Evolutionary conservation across 2,329 filamentous ascomycete genomes (phyloP).

Genomic region (Periconia sp.): DNA sequence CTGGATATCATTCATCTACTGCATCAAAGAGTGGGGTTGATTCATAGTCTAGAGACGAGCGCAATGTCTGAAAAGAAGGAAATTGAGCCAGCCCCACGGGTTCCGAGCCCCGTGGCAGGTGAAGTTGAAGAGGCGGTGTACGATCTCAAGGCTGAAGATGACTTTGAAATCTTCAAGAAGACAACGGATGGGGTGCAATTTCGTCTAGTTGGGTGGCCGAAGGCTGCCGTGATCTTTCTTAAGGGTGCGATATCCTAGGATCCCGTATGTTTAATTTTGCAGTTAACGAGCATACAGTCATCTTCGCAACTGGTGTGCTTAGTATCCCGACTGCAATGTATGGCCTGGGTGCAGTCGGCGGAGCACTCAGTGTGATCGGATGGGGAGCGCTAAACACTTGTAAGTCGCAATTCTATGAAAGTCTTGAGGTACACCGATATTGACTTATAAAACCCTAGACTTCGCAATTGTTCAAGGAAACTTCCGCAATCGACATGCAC

Average conservation of each 20-base stretch:
- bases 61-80: conserved; percentile 25
- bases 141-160: conserved; percentile 34
- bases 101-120: conserved; percentile 12
- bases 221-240: conserved; percentile 59
- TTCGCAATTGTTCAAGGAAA: conserved; percentile 56
- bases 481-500: conserved; percentile 56
- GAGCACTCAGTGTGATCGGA: conserved; percentile 51
- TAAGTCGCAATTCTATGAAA: conserved; percentile 11
- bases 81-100: conserved; percentile 9
- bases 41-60: background rate
- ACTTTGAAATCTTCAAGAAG: conserved; percentile 57
- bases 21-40: background rate
- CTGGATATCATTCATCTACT: no score
- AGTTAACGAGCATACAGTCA: conserved; percentile 26
- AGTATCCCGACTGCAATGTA: conserved; percentile 55
- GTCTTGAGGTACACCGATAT: background rate
- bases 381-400: conserved; percentile 56
- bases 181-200: conserved; percentile 57
- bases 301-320: conserved; percentile 56
- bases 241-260: no score
- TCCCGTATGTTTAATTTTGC: no score
- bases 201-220: conserved; percentile 58
- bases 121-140: conserved; percentile 24
- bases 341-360: conserved; percentile 53
- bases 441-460: no score